Conservation (phyloP, 2,329 filamentous ascomycete species). For the Fonsecaea erecta region DNA sequence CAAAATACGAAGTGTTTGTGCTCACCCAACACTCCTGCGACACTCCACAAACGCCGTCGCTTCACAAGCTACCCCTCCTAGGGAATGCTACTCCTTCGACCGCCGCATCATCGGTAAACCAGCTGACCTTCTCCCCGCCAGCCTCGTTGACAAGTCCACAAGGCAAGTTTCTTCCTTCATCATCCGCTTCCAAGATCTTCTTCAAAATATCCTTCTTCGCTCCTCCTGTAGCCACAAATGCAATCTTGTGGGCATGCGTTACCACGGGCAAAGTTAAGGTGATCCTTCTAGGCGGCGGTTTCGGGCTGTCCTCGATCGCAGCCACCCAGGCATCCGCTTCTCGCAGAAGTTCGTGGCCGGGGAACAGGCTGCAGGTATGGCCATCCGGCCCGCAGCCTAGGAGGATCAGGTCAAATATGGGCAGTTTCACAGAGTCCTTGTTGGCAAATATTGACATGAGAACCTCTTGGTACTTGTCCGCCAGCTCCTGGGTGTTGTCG, state of each 20-base stretch:
- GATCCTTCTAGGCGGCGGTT: slow-evolving; percentile 88
- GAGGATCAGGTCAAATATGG: slow-evolving; percentile 91
- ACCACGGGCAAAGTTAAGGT: slow-evolving; percentile 92
- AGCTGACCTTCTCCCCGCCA: slow-evolving; percentile 83
- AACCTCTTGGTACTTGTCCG: slow-evolving; percentile 88
- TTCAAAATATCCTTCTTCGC: slow-evolving; percentile 92
- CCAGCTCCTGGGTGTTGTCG: slow-evolving; percentile 85
- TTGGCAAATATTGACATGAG: slow-evolving; percentile 86
- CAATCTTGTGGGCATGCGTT: slow-evolving; percentile 81
- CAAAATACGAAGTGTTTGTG: not conserved
- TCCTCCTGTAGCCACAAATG: slow-evolving; percentile 86
- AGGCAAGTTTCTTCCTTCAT: slow-evolving; percentile 74
- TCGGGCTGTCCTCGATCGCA: slow-evolving; percentile 88
- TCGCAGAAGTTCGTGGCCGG: slow-evolving; percentile 81
- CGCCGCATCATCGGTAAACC: slow-evolving; percentile 89
- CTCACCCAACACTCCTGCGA: not conserved
- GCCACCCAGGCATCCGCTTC: slow-evolving; percentile 92
- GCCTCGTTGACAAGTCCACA: slow-evolving; percentile 86
- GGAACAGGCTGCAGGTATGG: slow-evolving; percentile 96
- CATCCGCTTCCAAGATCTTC: slow-evolving; percentile 77
- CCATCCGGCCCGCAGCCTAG: slow-evolving; percentile 95
- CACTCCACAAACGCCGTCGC: not conserved
- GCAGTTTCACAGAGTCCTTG: slow-evolving; percentile 90
- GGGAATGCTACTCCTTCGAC: slow-evolving; percentile 85
- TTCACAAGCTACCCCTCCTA: slow-evolving; percentile 67